Evolutionary conservation across 2,329 filamentous ascomycete species (phyloP), one percentile per base, ranked within the genome.

Genomic region (Blastomyces parvus): DNA sequence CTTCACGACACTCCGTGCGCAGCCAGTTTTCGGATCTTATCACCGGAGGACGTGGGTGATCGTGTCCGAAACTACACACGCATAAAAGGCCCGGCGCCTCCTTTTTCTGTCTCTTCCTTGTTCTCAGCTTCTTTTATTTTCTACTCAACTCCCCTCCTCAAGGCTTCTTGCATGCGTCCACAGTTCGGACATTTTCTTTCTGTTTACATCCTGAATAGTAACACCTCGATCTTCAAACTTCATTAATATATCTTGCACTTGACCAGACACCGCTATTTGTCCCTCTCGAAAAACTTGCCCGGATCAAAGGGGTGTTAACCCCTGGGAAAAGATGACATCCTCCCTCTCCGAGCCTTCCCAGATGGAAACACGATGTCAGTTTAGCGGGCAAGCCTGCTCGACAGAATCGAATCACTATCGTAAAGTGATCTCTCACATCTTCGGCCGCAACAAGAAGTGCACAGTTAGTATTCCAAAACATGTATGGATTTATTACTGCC

Each of bases 381-480:
- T 67, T 53, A 67, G 64, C 52, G 67, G 64, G 17, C 66, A 65
- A 55, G 50, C 63, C 48, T 69, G 67, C 30, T 70, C 68, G 0
- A 68, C 69, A 2, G 70, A 71, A 40, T 70, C 70, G 3, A 66
- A 84, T 5, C 81, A 84, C 62, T 82, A 82, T 30, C 84, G 90
- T 58, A 93, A 93, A 75, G 86, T 88, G 5, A 88, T 93, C 64
- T 91, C 88, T 0, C 89, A 94, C 70, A 83, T 92, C 62, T 93
- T 93, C 68, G 90, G 90, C 27, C 84, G 90, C 46, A 94, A 94
- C 79, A 94, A 94, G 76, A 80, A 83, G 8, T 88, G 86, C 70
- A 94, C 90, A 0, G 82, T 87, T 42, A 80, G 81, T 55, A 89
- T 94, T 59, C 88, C 88, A 0, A 77, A 83, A 6, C 75, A 83